phyloP scores from a whole-genome alignment of 2,329 filamentous ascomycete species.

The Phoma sp. region DNA sequence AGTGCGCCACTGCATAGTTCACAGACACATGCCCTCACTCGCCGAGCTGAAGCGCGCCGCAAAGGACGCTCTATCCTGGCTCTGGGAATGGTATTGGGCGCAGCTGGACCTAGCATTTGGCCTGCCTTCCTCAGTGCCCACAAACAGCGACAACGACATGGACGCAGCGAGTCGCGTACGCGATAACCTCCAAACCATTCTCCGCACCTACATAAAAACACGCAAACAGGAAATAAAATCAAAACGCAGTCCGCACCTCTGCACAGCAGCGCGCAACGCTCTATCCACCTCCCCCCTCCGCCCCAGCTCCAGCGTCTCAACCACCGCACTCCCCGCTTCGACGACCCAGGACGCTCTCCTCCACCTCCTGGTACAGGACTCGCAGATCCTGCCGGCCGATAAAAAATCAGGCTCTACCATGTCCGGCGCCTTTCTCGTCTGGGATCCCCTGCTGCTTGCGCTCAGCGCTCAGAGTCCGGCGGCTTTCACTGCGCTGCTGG shows the following conservation, averaged over 20 bases:
- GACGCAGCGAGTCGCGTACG: background rate
- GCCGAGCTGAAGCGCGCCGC: constrained; percentile 74
- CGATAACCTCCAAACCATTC: constrained; percentile 29
- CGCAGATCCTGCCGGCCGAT: constrained; percentile 44
- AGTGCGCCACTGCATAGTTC: constrained; percentile 85
- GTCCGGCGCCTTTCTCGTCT: constrained; percentile 54
- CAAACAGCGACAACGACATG: background rate
- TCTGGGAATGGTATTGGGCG: constrained; percentile 88
- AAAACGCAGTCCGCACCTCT: constrained; percentile 1
- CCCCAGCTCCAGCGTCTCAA: background rate
- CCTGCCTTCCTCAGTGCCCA: background rate
- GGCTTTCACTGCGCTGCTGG: constrained; percentile 48
- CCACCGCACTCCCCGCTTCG: constrained; percentile 18
- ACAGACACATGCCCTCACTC: constrained; percentile 83
- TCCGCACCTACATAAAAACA: constrained; percentile 45
- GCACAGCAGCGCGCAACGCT: constrained; percentile 26
- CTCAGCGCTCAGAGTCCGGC: constrained; percentile 42
- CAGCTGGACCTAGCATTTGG: constrained; percentile 51
- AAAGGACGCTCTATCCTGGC: constrained; percentile 76
- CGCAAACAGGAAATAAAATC: constrained; percentile 42
- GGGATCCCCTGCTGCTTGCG: constrained; percentile 48
- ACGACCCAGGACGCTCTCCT: constrained; percentile 10
- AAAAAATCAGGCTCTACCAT: constrained; percentile 45
- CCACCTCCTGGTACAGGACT: background rate
- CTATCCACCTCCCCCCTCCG: constrained; percentile 24